These are phyloP conservation scores for Tuber borchii DNA, from an alignment of 495 filamentous ascomycete species.

Conservation along the genomic window DNA sequence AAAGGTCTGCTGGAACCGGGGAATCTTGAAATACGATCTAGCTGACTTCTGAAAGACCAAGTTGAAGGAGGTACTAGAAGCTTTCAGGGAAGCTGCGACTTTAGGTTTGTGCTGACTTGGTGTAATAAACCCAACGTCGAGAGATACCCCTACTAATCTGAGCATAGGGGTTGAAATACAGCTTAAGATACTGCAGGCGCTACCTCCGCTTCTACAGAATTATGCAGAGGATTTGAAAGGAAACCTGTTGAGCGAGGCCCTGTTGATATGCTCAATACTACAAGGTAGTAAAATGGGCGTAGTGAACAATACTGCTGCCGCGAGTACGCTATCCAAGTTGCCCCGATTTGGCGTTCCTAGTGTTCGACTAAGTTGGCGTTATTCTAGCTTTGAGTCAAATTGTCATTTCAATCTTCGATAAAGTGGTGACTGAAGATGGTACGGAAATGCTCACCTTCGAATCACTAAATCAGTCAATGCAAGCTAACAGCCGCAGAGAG, in stretches of 20 bases:
- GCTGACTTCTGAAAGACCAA: slow-evolving; percentile 46
- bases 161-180: slow-evolving; percentile 75
- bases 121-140: not conserved
- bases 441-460: slow-evolving; percentile 32
- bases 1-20: slow-evolving; percentile 44
- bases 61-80: slow-evolving; percentile 76
- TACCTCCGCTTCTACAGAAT: slow-evolving; percentile 86
- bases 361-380: slow-evolving; percentile 12
- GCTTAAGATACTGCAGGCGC: slow-evolving; percentile 86
- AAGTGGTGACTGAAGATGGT: slow-evolving; percentile 77
- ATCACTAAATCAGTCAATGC: not conserved
- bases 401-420: slow-evolving; percentile 85
- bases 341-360: not conserved
- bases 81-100: slow-evolving; percentile 70
- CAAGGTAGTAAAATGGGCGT: slow-evolving; percentile 85
- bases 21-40: not conserved
- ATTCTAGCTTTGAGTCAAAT: slow-evolving; percentile 70
- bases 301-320: slow-evolving; percentile 89
- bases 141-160: not conserved
- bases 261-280: slow-evolving; percentile 85
- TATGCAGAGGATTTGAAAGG: slow-evolving; percentile 76
- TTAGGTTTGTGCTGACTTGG: slow-evolving; percentile 47
- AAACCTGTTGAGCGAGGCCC: slow-evolving; percentile 67
- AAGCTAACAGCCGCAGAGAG: slow-evolving; percentile 41
- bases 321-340: slow-evolving; percentile 46